These are phyloP conservation scores for Penicillium paxilli DNA, from an alignment of 495 filamentous ascomycete species.

Conservation along the genomic window DNA sequence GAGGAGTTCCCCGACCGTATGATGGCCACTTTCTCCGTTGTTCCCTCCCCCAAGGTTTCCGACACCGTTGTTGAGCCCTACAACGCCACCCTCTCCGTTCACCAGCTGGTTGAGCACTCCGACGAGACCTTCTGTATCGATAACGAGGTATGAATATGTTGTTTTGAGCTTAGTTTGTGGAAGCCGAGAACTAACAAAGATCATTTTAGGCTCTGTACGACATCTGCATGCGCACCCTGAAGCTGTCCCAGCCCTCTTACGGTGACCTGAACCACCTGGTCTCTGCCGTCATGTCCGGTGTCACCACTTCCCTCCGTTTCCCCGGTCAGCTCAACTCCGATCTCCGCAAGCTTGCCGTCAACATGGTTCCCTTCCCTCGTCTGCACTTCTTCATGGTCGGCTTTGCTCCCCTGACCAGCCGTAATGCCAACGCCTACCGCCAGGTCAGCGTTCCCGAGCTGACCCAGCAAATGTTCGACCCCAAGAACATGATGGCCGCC, in stretches of 20 bases:
- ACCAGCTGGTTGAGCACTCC: slow-evolving; percentile 99
- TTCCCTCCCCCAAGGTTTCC: slow-evolving; percentile 99
- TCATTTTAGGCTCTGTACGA: slow-evolving; percentile 83
- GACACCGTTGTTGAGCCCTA: slow-evolving; percentile 99
- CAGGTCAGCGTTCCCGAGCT: slow-evolving; percentile 96
- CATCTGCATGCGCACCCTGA: slow-evolving; percentile 99
- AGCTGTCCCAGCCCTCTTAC: slow-evolving; percentile 97
- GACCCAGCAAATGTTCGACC: slow-evolving; percentile 99
- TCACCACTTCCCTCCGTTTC: slow-evolving; percentile 98
- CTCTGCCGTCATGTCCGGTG: slow-evolving; percentile 99
- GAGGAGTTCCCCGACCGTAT: slow-evolving; percentile 99
- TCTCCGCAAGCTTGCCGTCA: slow-evolving; percentile 98
- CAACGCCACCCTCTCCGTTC: slow-evolving; percentile 98
- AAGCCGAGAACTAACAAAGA: slow-evolving; percentile 18
- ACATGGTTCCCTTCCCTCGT: slow-evolving; percentile 99
- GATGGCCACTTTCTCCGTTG: slow-evolving; percentile 99
- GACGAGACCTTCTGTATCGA: slow-evolving; percentile 99
- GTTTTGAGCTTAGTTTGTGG: background rate
- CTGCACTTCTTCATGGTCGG: slow-evolving; percentile 99
- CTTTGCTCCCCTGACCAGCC: slow-evolving; percentile 97
- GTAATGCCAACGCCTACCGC: slow-evolving; percentile 93
- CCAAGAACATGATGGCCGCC: slow-evolving; percentile 99
- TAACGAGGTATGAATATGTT: slow-evolving; percentile 71
- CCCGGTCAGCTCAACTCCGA: slow-evolving; percentile 99
- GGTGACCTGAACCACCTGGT: slow-evolving; percentile 99